These are phyloP conservation scores for Ascochyta lentis DNA, from an alignment of 2,329 filamentous ascomycete genomes.

Conservation along the genomic window DNA sequence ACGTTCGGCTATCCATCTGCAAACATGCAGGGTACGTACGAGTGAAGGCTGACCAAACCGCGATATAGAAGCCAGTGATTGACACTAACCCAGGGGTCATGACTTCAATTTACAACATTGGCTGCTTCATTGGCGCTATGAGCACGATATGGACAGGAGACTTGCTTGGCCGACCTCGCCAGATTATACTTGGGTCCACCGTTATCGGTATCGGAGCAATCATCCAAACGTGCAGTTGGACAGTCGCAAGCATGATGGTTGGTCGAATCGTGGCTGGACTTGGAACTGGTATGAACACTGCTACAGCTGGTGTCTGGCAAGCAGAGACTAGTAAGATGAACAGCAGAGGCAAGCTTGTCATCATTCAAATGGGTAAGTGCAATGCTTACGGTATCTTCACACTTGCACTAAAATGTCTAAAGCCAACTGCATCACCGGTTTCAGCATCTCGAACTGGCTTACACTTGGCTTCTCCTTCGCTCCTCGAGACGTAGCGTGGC, in stretches of 20 bases:
- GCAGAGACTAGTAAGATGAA: slow-evolving; percentile 57
- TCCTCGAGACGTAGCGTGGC: slow-evolving; percentile 44
- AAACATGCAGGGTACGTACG: slow-evolving; percentile 31
- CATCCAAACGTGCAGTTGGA: slow-evolving; percentile 47
- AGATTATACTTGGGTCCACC: slow-evolving; percentile 63
- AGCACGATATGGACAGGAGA: slow-evolving; percentile 60
- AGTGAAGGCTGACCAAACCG: not conserved
- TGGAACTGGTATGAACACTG: slow-evolving; percentile 58
- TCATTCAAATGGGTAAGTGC: slow-evolving; percentile 52
- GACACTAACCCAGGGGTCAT: slow-evolving; percentile 41
- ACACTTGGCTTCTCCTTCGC: slow-evolving; percentile 53
- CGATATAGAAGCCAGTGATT: slow-evolving; percentile 16
- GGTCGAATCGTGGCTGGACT: slow-evolving; percentile 53
- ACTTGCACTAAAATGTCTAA: not conserved
- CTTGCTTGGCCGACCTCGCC: slow-evolving; percentile 62
- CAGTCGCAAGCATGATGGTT: slow-evolving; percentile 49
- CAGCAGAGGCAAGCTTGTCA: slow-evolving; percentile 54
- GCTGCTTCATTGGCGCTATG: slow-evolving; percentile 55
- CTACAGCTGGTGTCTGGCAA: slow-evolving; percentile 58
- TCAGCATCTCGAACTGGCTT: slow-evolving; percentile 53
- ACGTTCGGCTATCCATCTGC: slow-evolving; percentile 39
- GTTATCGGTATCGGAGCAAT: slow-evolving; percentile 49
- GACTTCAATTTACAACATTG: slow-evolving; percentile 52
- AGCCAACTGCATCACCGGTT: slow-evolving; percentile 54
- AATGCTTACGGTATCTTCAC: not conserved